phyloP scores from a whole-genome alignment of 2,329 filamentous ascomycete species.

The Verticillium longisporum region DNA sequence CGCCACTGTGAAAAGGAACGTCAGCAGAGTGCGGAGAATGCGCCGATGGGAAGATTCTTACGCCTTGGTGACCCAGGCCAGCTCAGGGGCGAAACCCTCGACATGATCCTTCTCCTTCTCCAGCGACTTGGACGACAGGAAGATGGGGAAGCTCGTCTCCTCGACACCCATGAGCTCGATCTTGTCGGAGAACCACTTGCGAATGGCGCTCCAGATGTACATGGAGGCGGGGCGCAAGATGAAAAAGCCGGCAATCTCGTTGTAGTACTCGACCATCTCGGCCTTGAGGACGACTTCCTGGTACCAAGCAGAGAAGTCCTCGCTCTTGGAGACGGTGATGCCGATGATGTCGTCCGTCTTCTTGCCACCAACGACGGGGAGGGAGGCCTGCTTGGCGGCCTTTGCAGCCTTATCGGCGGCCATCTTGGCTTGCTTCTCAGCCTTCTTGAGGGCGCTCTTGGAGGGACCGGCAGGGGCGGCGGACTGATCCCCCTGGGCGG shows the following conservation, averaged over 20 bases:
- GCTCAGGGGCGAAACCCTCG: constrained; percentile 93
- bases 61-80: constrained; percentile 84
- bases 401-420: constrained; percentile 57
- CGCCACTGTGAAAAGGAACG: constrained; percentile 53
- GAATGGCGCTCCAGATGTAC: constrained; percentile 61
- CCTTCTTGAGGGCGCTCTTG: constrained; percentile 60
- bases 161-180: constrained; percentile 91
- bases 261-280: constrained; percentile 95
- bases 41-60: constrained; percentile 29
- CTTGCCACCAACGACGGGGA: constrained; percentile 47
- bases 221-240: constrained; percentile 71
- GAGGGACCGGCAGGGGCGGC: constrained; percentile 30
- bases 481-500: constrained; percentile 11
- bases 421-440: constrained; percentile 56
- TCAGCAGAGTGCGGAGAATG: background rate
- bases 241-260: constrained; percentile 92
- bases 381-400: constrained; percentile 47
- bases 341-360: constrained; percentile 69
- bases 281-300: constrained; percentile 96
- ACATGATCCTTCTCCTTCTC: constrained; percentile 90
- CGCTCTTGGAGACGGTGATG: constrained; percentile 77
- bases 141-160: constrained; percentile 95
- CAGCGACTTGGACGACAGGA: constrained; percentile 85
- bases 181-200: constrained; percentile 60
- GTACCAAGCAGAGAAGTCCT: constrained; percentile 93